Base-by-base conservation (phyloP, 1,284 basidiomycete species). In the Leccinum griseonigrum region DNA sequence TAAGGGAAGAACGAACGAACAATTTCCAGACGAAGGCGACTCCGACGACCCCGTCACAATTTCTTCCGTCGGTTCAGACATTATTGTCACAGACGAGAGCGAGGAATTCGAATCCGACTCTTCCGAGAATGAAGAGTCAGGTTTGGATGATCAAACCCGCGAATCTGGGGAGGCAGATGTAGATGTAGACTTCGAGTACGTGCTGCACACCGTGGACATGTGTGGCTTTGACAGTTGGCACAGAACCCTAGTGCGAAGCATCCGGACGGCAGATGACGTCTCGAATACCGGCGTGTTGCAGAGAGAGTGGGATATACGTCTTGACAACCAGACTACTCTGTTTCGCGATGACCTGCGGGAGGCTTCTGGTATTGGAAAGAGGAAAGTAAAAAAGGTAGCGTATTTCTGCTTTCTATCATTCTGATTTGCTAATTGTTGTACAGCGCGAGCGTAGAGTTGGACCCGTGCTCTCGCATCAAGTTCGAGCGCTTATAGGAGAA, bases 401-500 rank as follows among this genome's bases (percentile, higher is more conserved):
- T 51, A 5, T 40, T 54, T 54, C 22, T 8, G 3, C 31, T 38
- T 46, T 52, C 9, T 51, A 26, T 29, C 18, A 13, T 38, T 3
- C n/a, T 18, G 16, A 38, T 43, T 40, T 22, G 9, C 14, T n/a
- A n/a, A 58, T 48, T 28, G 18, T 59, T n/a, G 10, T 14, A 32
- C 69, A 77, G 65, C 71, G 78, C 10, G 70, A 80, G 61, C 75
- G 78, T 59, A 67, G 71, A 59, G 65, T 73, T 28, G 78, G 81
- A 31, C 87, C 90, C 18, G 77, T 81, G 1, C 81, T 96, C 16
- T 94, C 93, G 0, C 87, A 88, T 57, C 91, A 98, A 76, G 94
- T 97, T 16, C 84, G 87, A 60, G 81, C 84, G 1, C 77, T 97
- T 96, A 84, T 98, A 51, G 92, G 94, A 16, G 86, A 92, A 62